phyloP scores from a whole-genome alignment of 352 stramenopile genomes.

The Phytophthora pluvialis region DNA sequence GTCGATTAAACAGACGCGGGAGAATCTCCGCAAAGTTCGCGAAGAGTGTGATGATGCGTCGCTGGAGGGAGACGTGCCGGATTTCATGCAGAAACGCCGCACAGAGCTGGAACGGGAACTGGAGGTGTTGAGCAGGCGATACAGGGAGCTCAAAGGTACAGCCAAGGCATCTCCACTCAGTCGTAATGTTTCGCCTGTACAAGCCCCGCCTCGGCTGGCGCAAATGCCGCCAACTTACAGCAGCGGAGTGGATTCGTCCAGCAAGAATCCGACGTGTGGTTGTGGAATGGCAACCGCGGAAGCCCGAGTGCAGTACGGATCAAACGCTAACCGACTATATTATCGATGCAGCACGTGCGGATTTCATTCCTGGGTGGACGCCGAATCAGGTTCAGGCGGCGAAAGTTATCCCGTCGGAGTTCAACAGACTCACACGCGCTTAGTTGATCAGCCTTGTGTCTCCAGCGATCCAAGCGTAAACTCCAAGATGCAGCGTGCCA shows the following conservation, averaged over 20 bases:
- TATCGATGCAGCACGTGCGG: constrained; percentile 78
- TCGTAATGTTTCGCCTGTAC: constrained; percentile 24
- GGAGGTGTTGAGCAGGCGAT: constrained; percentile 62
- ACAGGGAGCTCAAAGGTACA: constrained; percentile 58
- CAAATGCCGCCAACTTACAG: constrained; percentile 14
- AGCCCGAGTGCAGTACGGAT: constrained; percentile 67
- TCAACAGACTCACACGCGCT: constrained; percentile 16
- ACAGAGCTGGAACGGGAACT: constrained; percentile 64
- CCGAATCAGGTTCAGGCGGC: constrained; percentile 15
- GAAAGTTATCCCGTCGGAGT: constrained; percentile 13
- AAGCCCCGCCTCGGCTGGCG: constrained; percentile 10
- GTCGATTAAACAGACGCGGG: constrained; percentile 69
- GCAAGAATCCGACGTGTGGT: constrained; percentile 48
- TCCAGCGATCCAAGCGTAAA: constrained; percentile 58
- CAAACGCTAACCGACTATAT: constrained; percentile 70
- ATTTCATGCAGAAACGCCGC: constrained; percentile 51
- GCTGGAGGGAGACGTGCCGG: constrained; percentile 75
- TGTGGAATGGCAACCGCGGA: constrained; percentile 70
- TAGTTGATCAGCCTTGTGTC: constrained; percentile 43
- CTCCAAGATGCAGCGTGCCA: constrained; percentile 75
- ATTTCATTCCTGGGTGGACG: constrained; percentile 77
- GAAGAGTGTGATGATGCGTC: constrained; percentile 88
- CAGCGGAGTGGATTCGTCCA: constrained; percentile 14
- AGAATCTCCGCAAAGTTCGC: constrained; percentile 66
- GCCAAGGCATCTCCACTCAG: constrained; percentile 22